These are phyloP conservation scores for Lolium rigidum DNA, from an alignment of 176 grass and related monocot genomes.

Conservation along the genomic window DNA sequence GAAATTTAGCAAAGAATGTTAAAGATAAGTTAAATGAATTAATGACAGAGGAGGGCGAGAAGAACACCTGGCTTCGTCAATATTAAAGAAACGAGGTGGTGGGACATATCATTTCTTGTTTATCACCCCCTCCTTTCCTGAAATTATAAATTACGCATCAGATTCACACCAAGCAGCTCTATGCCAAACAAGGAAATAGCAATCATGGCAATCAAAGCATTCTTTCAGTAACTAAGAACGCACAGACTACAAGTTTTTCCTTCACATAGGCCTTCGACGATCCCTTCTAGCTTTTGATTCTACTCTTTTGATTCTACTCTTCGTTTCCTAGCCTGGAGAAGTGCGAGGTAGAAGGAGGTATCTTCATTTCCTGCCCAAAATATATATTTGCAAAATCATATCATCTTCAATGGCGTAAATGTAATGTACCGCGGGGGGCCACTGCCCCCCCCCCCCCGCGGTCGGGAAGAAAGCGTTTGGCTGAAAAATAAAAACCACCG, in stretches of 20 bases:
- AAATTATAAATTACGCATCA: constrained; percentile 39
- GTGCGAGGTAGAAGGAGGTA: too few relatives aligned
- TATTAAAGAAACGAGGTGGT: constrained; percentile 97
- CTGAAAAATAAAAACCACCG: too few relatives aligned
- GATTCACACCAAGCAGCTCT: constrained; percentile 19
- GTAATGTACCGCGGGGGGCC: too few relatives aligned
- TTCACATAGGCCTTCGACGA: constrained; percentile 74
- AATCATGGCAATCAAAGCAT: constrained; percentile 27
- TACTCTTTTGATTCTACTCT: too few relatives aligned
- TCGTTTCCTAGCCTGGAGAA: too few relatives aligned
- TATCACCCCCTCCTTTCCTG: constrained; percentile 81
- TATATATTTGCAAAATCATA: too few relatives aligned
- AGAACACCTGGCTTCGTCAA: constrained; percentile 89
- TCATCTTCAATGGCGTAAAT: too few relatives aligned
- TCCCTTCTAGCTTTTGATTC: too few relatives aligned
- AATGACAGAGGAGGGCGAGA: constrained; percentile 16
- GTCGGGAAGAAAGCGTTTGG: too few relatives aligned
- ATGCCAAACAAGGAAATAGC: constrained; percentile 28
- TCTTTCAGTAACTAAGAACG: constrained; percentile 8
- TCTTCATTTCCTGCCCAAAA: too few relatives aligned
- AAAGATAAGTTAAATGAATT: constrained; percentile 19
- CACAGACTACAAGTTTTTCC: constrained; percentile 3
- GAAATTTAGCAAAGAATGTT: constrained; percentile 43
- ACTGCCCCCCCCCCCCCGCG: too few relatives aligned
- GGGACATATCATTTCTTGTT: constrained; percentile 98